These are phyloP conservation scores for Erysimum pusillum DNA, from an alignment of 441 rosid species.

Conservation along the genomic window DNA sequence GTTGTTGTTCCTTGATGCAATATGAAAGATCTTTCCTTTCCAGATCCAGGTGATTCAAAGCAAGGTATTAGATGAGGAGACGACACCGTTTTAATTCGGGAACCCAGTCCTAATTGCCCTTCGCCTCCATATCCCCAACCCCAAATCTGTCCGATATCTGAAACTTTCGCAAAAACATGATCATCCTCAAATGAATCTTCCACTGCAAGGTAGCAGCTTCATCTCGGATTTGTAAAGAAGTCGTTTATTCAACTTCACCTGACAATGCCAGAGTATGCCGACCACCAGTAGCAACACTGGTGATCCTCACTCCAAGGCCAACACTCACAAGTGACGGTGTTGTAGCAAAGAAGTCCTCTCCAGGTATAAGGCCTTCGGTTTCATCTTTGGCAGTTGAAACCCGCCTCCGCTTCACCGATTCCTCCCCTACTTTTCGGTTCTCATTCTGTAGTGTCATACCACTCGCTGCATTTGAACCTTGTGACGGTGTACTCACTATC, in stretches of 20 bases:
- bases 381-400: constrained; percentile 60
- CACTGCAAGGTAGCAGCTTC: constrained; percentile 51
- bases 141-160: constrained; percentile 88
- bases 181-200: constrained; percentile 60
- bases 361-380: constrained; percentile 54
- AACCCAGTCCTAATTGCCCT: constrained; percentile 78
- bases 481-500: constrained; percentile 56
- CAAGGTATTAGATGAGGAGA: constrained; percentile 73
- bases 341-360: constrained; percentile 57
- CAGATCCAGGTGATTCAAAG: constrained; percentile 55
- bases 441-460: constrained; percentile 50
- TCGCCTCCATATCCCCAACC: constrained; percentile 93
- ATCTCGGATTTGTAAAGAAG: constrained; percentile 45
- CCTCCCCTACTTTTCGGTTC: constrained; percentile 56
- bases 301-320: constrained; percentile 65
- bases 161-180: constrained; percentile 61
- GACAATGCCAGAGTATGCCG: constrained; percentile 74
- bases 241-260: constrained; percentile 54
- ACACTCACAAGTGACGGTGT: constrained; percentile 60
- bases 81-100: constrained; percentile 74
- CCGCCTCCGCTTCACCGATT: constrained; percentile 61
- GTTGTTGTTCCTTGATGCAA: constrained; percentile 53
- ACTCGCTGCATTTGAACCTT: constrained; percentile 47
- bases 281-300: constrained; percentile 72
- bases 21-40: constrained; percentile 51